A percentile compares a stretch with the other conserved stretches of the same genome.
Evolutionary conservation across 768 basidiomycete genomes (phyloP).

Genomic region (Chalciporus piperatus): DNA sequence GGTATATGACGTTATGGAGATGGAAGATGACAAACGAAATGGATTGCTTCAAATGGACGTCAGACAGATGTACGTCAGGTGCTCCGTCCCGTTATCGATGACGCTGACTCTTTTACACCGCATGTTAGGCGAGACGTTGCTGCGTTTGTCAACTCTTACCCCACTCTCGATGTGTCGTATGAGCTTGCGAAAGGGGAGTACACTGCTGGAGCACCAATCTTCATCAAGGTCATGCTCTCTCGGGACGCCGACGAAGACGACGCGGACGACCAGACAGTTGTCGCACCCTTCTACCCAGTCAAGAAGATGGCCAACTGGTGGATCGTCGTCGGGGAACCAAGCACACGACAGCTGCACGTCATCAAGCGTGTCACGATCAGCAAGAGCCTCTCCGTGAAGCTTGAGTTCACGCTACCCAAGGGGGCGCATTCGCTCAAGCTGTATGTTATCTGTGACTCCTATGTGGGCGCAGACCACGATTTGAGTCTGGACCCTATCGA

Average conservation of each 20-base stretch:
- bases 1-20: slow-evolving; percentile 97
- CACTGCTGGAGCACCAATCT: slow-evolving; percentile 81
- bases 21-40: slow-evolving; percentile 90
- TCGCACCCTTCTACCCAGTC: slow-evolving; percentile 91
- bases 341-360: slow-evolving; percentile 76
- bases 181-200: slow-evolving; percentile 87
- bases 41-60: slow-evolving; percentile 81
- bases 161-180: slow-evolving; percentile 88
- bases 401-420: slow-evolving; percentile 86
- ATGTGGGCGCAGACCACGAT: slow-evolving; percentile 90
- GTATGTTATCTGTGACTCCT: slow-evolving; percentile 91
- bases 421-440: slow-evolving; percentile 81
- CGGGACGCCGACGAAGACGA: slow-evolving; percentile 80
- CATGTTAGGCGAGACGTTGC: slow-evolving; percentile 83
- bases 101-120: not conserved
- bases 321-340: slow-evolving; percentile 89
- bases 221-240: slow-evolving; percentile 73
- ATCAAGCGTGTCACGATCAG: slow-evolving; percentile 83
- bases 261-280: slow-evolving; percentile 72
- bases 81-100: not conserved
- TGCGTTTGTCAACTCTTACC: slow-evolving; percentile 93
- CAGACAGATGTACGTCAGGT: slow-evolving; percentile 70
- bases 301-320: slow-evolving; percentile 97
- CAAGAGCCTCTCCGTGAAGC: slow-evolving; percentile 71
- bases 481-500: slow-evolving; percentile 79